Evolutionary conservation across 1,139 yeast genomes (phyloP).

Genomic region (Tardiomyces depauwii): DNA sequence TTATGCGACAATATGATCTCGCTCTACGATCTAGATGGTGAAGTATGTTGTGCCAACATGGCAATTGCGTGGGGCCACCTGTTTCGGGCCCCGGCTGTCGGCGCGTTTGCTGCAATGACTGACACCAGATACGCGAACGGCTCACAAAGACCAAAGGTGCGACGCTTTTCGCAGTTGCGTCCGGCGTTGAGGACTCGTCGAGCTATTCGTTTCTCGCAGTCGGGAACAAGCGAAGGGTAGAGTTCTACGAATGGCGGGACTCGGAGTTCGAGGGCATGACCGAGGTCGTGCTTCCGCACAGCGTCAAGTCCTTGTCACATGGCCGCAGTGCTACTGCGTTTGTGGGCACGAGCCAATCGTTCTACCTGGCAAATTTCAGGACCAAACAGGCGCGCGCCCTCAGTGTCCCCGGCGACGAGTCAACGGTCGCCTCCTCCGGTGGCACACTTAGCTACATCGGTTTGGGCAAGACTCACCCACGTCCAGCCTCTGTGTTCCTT

Average conservation of each 20-base stretch:
- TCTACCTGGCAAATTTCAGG: background rate
- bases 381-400: background rate
- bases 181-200: conserved; percentile 11
- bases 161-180: conserved; percentile 20
- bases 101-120: background rate
- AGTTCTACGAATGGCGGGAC: conserved; percentile 29
- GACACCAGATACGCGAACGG: conserved; percentile 16
- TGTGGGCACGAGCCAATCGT: conserved; percentile 4
- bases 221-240: conserved; percentile 25
- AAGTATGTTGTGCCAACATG: background rate
- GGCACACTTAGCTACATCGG: conserved; percentile 11
- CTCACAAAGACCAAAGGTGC: conserved; percentile 28
- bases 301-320: conserved; percentile 10
- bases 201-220: conserved; percentile 20
- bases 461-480: conserved; percentile 8
- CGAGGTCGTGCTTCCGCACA: conserved; percentile 27
- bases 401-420: background rate
- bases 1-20: conserved; percentile 24
- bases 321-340: conserved; percentile 16
- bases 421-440: background rate
- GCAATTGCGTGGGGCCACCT: conserved; percentile 14
- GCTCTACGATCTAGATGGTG: conserved; percentile 21
- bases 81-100: background rate
- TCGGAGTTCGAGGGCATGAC: conserved; percentile 20
- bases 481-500: conserved; percentile 11